Base-by-base conservation (phyloP, 169 alveolate species). In the Cryptosporidium muris region DNA sequence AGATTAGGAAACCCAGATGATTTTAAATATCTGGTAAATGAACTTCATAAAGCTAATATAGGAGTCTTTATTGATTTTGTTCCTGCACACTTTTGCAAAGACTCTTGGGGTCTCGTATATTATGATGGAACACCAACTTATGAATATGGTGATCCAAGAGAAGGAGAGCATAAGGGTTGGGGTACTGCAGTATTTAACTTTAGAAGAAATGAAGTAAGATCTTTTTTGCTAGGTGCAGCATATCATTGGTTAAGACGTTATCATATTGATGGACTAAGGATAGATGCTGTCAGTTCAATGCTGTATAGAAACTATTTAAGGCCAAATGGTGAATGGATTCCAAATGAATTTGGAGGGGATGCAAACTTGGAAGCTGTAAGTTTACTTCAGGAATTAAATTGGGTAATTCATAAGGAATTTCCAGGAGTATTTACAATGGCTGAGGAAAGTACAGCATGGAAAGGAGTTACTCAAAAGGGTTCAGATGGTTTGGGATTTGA, bases 381-480 rank as follows among this genome's bases (percentile, higher is more conserved):
- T 60, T 68, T 90, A n/a, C 90, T 90, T 7, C 80, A 74, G 34
- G 93, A 90, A 63, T 66, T 90, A 9, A 90, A 90, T 68, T 90
- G 93, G 93, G 93, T 90, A n/a, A 82, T 88, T 12, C 93, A 88
- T 45, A 82, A 90, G n/a, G 91, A 88, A 56, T 90, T 88, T 58
- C 93, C 93, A 1, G 93, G 93, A 14, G 92, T 90, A 8, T 88
- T 90, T 58, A 90, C 91, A 1, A 90, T 90, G 93, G 93, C 93
- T 11, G 93, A 90, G 25, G 93, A 90, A 65, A 66, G 89, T 52
- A 88, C 93, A 38, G 82, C 91, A 51, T 90, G 93, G 93, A 80
- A 88, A 45, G 92, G 92, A 34, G 93, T 90, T n/a, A 90, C 93
- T 2, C 81, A 88, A 81, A 82, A 82, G 51, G 81, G 36, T 1